phyloP scores from a whole-genome alignment of 768 basidiomycete species.

The Pluteus cervinus region DNA sequence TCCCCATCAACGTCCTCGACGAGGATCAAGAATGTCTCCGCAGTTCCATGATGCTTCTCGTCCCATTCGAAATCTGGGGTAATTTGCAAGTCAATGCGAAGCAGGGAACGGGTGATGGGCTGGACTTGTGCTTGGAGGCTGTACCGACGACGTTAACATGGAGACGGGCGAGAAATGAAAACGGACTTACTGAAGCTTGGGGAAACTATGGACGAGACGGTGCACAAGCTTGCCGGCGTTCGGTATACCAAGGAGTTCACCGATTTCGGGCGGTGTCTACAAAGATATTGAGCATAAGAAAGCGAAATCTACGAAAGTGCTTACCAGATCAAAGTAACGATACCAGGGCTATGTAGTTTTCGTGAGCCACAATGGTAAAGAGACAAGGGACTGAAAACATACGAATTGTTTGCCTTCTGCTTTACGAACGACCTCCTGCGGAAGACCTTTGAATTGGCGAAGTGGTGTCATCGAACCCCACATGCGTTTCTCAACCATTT shows the following conservation, averaged over 20 bases:
- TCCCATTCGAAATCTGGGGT: constrained; percentile 99
- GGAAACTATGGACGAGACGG: constrained; percentile 92
- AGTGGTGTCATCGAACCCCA: constrained; percentile 98
- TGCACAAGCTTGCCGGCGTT: constrained; percentile 92
- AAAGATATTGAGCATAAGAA: neutral
- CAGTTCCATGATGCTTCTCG: constrained; percentile 82
- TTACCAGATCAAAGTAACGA: constrained; percentile 86
- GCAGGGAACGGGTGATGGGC: constrained; percentile 89
- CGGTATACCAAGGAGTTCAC: constrained; percentile 90
- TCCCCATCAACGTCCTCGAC: constrained; percentile 99
- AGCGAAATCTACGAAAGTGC: constrained; percentile 8
- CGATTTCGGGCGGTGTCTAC: constrained; percentile 81
- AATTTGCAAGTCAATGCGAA: constrained; percentile 90
- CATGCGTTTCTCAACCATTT: constrained; percentile 91
- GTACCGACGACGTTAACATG: constrained; percentile 1
- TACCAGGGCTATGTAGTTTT: constrained; percentile 70
- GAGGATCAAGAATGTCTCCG: constrained; percentile 88
- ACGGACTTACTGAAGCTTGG: constrained; percentile 73
- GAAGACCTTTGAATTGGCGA: constrained; percentile 91
- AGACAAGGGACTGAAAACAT: constrained; percentile 19
- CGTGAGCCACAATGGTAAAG: constrained; percentile 5
- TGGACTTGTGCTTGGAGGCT: constrained; percentile 94
- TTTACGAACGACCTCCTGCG: constrained; percentile 77
- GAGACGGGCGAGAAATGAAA: neutral
- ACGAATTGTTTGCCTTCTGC: constrained; percentile 98